Evolutionary conservation across 805 yeast species (phyloP), one percentile per base, ranked within the genome.

Genomic region (Barnettozyma sucrosica): DNA sequence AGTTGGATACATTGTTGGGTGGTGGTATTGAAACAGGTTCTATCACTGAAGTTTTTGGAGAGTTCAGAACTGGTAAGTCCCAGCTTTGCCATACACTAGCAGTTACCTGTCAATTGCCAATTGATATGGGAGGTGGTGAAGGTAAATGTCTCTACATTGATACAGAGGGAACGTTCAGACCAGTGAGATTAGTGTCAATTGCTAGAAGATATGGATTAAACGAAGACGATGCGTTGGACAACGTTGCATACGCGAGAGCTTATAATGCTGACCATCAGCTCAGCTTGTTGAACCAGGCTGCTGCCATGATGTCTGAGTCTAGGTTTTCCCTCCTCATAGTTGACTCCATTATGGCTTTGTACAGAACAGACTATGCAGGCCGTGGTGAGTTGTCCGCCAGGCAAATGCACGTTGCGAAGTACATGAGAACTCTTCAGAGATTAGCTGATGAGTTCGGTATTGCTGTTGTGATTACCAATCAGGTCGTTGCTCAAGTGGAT

Each of bases 1-100:
- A 89, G 59, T 72, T 93, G 39, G 99, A 93, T 64, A 89, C 96
- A 1, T 71, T 93, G 44, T 71, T 93, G 36, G 97, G 97, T 9
- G 99, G 99, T 46, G 99, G 99, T 37, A 78, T 93, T 44, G 99
- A 93, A 65, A 93, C 99, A 0, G 99, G 99, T 2, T 86, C 96
- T 2, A 85, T 93, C 54, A 93, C 99, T 1, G 99, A 93, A 67
- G 78, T 92, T 8, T 93, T 88, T 70, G 99, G 99, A 33, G 99
- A 93, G 66, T 93, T 90, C 65, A 80, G 98, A 70, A 93, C 99
- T 2, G 99, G 99, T 41, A 93, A 93, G 65, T 89, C 97, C 5
- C 99, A 93, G 70, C 69, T 93, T 41, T 93, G 99, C 66, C 99
- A 93, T 64, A 93, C 98, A 2, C 74, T 93, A 47, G 96, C 98